Evolutionary conservation across 202 grass and related monocot genomes (phyloP), one percentile per base, ranked within the genome.

Genomic region (Setaria viridis): DNA sequence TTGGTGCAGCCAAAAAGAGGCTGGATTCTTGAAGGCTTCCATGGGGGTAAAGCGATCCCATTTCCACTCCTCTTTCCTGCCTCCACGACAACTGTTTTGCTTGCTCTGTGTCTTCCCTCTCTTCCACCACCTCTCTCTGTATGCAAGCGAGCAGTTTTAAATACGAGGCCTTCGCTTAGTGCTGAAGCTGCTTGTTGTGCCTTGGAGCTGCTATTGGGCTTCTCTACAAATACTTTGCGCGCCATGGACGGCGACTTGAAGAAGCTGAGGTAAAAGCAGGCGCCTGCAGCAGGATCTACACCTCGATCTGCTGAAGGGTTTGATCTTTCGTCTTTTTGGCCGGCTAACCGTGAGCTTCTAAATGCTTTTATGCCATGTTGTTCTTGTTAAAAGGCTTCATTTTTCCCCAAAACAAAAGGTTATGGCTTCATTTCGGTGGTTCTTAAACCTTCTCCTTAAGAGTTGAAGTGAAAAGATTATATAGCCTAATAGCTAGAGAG

Each of bases 41-140:
- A 82, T 74, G 82, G 71, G 46, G 89, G 16, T 72, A 91, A 93
- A 91, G 88, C 64, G 75, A 91, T 90, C 73, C 79, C 82, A 85
- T 62, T 58, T 76, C 81, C 82, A 82, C 90, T 86, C 69, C 87
- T 79, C 66, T 78, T 86, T 72, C 77, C 84, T 85, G 65, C 78
- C 74, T 80, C 74, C 80, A 87, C 49, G 85, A 56, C 76, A 81
- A 51, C 20, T 19, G 63, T 69, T 86, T 82, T 54, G 29, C 85
- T 83, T 89, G 80, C 62, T 30, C 74, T 55, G 82, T 25, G 25
- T 74, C 59, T 41, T 19, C 63, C 8, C 32, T 62, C 68, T 35
- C 68, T 25, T 62, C 30, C 81, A 78, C 65, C 78, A 29, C 65
- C 77, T 84, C 60, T 39, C 77, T 84, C 60, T 39, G 49, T 4